Evolutionary conservation across 345 rosid species (phyloP), one percentile per base, ranked within the genome.

Genomic region (Noccaea caerulescens): DNA sequence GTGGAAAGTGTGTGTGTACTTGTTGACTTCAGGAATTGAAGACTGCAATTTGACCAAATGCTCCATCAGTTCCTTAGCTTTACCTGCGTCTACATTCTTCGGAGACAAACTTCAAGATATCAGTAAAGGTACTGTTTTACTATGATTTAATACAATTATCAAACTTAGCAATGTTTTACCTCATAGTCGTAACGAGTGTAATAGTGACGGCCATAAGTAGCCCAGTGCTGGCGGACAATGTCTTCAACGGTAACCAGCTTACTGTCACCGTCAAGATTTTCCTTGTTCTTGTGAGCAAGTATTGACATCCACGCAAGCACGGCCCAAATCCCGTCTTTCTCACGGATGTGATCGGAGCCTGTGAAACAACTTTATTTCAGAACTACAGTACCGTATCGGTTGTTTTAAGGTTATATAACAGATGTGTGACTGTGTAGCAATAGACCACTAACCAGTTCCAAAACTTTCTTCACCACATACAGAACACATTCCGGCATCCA

Each of bases 321-420:
- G 23, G 99, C 99, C 98, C 98, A 95, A 39, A 95, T 92, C 58
- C 98, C 94, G 79, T 95, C 98, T 73, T 92, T 95, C 87, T 95
- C 98, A 34, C 99, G 91, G 42, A 95, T 92, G 77, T 95, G 98
- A 79, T 92, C 99, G 0, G 98, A 95, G 58, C 98, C 96, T 90
- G 87, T 75, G 58, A 68, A 75, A 65, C 65, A 64, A 7, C 37
- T 43, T 50, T 51, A 23, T 51, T 42, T 76, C 16, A 69, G 71
- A 63, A 33, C 9, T 42, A 69, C 16, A 69, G 71, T 49, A 33
- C 11, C 27, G 23, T 57, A 42, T 0, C 5, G 3, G 12, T 39
- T 69, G 47, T 55, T 57, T 56, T 53, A 65, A 37, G 7, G 54
- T 54, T 60, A 68, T 41, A 27, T 38, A 73, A 33, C 39, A 60